Base-by-base conservation (phyloP, 1,139 yeast genomes). In the Saccharomyces hybrid region DNA sequence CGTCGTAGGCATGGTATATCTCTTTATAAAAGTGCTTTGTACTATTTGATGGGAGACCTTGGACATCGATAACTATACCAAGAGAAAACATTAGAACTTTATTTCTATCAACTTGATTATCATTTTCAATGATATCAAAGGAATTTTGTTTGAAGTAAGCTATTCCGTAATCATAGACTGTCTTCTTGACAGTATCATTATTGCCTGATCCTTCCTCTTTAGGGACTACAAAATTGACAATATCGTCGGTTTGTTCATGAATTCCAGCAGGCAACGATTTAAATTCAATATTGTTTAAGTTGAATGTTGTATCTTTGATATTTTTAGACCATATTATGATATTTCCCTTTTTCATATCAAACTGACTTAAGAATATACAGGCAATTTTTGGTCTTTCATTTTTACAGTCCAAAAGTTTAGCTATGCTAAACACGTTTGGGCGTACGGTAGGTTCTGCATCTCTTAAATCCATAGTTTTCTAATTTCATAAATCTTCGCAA, bases 181-280 rank as follows among this genome's bases (percentile, higher is more conserved):
- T 19, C 2, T 57, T 60, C 49, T 61, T 63, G 52, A 68, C 64
- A 53, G 69, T 70, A 19, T 61, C 64, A 27, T 54, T 50, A 24
- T 48, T 53, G 4, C 27, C 48, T 7, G 47, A 34, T 6, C 8
- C 27, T 2, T 77, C 80, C 4, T 8, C 27, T 2, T 77, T 80
- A 7, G 73, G 69, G 9, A 75, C 76, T 4, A 75, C 75, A 67
- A 83, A 82, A 52, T 78, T 75, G 2, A 82, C 73, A 1, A 79
- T 77, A 60, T 88, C 91, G 47, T 74, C 68, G 3, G 60, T 52
- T 27, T 75, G 75, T 46, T 83, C 80, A 66, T 89, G 96, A n/a
- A 88, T 76, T 1, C 96, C 96, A 0, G 95, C 85, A 1, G 96
- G 96, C 54, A 90, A 72, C 11, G 84, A 77, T 62, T 86, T 84